phyloP scores from a whole-genome alignment of 2,329 filamentous ascomycete genomes.

The Neonectria coccinea region DNA sequence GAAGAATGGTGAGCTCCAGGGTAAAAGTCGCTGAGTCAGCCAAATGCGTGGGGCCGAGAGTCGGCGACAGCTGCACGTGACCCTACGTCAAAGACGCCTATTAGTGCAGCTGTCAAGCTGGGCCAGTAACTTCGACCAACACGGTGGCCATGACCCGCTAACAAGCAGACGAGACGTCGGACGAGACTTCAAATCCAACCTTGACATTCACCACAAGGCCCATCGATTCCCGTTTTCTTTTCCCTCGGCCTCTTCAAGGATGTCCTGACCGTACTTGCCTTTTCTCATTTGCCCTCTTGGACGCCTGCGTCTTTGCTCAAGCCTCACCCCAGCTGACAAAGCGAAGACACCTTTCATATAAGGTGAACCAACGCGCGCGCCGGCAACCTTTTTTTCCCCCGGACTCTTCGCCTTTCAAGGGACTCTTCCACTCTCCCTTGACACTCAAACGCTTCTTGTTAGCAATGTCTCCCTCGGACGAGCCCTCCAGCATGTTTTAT shows the following conservation, averaged over 20 bases:
- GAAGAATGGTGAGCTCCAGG: no score
- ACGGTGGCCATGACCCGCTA: constrained; percentile 11
- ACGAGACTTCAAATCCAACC: constrained; percentile 7
- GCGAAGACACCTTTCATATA: constrained; percentile 41
- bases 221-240: neutral
- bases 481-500: constrained; percentile 76
- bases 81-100: constrained; percentile 9
- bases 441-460: neutral
- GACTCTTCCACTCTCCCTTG: neutral
- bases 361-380: constrained; percentile 20
- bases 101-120: constrained; percentile 8
- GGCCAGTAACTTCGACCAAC: constrained; percentile 10
- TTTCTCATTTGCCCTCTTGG: constrained; percentile 10
- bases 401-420: neutral
- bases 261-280: constrained; percentile 3
- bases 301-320: neutral
- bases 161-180: constrained; percentile 6
- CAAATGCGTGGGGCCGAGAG: constrained; percentile 2
- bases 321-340: constrained; percentile 25
- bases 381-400: constrained; percentile 11
- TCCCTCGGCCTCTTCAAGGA: neutral
- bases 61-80: constrained; percentile 21
- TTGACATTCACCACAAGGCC: constrained; percentile 24
- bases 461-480: neutral
- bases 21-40: constrained; percentile 2